Percentiles rank a stretch among this genome's conserved stretches.
Conservation (phyloP, 148 eudicot genomes). For the Silene latifolia region DNA sequence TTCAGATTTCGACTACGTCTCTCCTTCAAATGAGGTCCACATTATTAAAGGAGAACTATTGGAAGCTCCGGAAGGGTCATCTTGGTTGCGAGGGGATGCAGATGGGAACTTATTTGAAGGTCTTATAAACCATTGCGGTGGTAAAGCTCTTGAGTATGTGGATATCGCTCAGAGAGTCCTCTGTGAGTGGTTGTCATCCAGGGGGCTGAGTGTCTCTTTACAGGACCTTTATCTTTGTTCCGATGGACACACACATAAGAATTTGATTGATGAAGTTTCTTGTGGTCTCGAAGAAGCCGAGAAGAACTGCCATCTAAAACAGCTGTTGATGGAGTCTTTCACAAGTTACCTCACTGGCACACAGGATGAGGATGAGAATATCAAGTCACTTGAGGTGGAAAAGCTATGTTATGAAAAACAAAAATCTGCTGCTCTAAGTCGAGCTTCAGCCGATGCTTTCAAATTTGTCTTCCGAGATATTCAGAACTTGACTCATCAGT, state of each 20-base stretch:
- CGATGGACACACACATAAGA: conserved; percentile 42
- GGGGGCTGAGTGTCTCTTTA: conserved; percentile 85
- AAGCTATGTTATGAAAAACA: conserved; percentile 49
- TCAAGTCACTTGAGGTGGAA: conserved; percentile 31
- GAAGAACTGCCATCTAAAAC: conserved; percentile 42
- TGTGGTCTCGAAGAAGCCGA: conserved; percentile 80
- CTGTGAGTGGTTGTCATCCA: conserved; percentile 70
- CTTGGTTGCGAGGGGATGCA: conserved; percentile 72
- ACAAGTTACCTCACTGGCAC: conserved; percentile 40
- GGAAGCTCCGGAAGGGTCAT: conserved; percentile 48
- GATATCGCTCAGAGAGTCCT: conserved; percentile 71
- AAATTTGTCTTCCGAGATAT: conserved; percentile 61
- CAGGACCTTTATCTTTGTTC: conserved; percentile 77
- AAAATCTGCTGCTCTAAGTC: conserved; percentile 65
- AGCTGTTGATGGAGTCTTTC: conserved; percentile 53
- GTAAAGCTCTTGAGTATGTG: conserved; percentile 47
- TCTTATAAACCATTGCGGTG: conserved; percentile 48
- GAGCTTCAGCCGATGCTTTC: conserved; percentile 60
- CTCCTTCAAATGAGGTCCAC: conserved; percentile 37
- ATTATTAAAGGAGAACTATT: conserved; percentile 67
- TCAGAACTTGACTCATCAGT: conserved; percentile 63
- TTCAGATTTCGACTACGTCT: conserved; percentile 50
- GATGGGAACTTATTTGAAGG: conserved; percentile 55
- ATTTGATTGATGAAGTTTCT: conserved; percentile 63
- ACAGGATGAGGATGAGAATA: conserved; percentile 36